These are phyloP conservation scores for Stenogyne calaminthoides DNA, from an alignment of 305 asterid genomes.

Conservation along the genomic window DNA sequence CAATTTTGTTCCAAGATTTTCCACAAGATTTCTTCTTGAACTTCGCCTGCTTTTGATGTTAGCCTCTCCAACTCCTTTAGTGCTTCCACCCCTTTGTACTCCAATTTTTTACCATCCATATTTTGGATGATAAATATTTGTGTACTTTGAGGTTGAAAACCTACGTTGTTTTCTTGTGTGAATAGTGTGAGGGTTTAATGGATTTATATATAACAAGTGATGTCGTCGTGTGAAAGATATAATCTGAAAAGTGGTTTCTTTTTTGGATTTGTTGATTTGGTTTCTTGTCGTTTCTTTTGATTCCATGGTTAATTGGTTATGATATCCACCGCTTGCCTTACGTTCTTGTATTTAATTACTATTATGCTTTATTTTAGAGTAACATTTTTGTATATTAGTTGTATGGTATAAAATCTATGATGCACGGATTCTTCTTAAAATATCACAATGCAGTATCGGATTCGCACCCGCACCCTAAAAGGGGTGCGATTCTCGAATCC, in stretches of 20 bases:
- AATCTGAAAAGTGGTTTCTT: conserved; percentile 27
- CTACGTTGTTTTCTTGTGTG: conserved; percentile 23
- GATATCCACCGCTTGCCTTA: background rate
- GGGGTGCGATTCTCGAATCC: no score
- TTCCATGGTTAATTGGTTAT: conserved; percentile 6
- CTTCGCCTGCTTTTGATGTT: conserved; percentile 52
- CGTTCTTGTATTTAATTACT: background rate
- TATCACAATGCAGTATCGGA: no score
- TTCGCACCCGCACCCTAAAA: no score
- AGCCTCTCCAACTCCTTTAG: conserved; percentile 58
- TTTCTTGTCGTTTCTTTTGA: conserved; percentile 28
- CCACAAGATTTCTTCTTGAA: conserved; percentile 52
- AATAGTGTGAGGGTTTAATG: conserved; percentile 35
- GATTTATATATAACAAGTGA: conserved; percentile 38
- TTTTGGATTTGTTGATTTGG: conserved; percentile 30
- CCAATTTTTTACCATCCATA: conserved; percentile 75
- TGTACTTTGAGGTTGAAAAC: background rate
- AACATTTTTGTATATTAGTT: no score
- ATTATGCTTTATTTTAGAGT: background rate
- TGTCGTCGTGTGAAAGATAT: conserved; percentile 4
- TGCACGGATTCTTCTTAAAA: no score
- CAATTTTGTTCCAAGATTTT: conserved; percentile 54
- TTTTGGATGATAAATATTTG: background rate
- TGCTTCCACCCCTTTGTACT: conserved; percentile 71
- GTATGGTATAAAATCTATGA: no score